Evolutionary conservation across 768 basidiomycete species (phyloP).

Genomic region (Wakefieldia striispora): DNA sequence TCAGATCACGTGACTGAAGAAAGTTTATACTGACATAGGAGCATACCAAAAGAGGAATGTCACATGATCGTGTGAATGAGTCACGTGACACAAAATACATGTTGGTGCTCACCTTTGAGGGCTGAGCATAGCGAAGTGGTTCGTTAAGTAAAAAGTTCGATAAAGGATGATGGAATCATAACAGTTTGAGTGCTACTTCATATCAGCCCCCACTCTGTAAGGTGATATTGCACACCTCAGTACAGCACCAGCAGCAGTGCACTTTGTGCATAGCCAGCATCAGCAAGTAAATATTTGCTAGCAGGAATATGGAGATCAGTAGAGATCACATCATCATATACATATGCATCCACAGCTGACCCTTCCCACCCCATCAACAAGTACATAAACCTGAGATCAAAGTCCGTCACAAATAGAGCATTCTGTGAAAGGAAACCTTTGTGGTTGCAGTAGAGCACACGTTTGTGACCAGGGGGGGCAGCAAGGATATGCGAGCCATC

Average conservation of each 20-base stretch:
- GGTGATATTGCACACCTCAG: slow-evolving; percentile 29
- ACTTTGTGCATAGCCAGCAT: background rate
- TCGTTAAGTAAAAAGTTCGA: no score
- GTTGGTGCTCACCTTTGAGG: no score
- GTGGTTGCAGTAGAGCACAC: slow-evolving; percentile 7
- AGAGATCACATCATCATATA: slow-evolving; percentile 18
- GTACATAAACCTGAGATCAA: slow-evolving; percentile 37
- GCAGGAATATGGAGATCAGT: background rate
- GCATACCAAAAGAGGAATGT: no score
- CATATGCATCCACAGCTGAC: slow-evolving; percentile 30
- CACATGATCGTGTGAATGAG: no score
- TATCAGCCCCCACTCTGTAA: slow-evolving; percentile 36
- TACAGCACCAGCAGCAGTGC: background rate
- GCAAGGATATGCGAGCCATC: background rate
- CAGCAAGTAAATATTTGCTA: background rate
- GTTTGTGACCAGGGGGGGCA: background rate
- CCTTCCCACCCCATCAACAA: slow-evolving; percentile 42
- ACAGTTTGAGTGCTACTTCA: no score
- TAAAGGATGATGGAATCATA: no score
- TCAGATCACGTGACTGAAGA: no score
- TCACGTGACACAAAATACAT: no score
- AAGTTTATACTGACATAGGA: no score
- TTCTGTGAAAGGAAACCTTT: slow-evolving; percentile 36
- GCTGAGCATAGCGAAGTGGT: no score
- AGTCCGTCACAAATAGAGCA: slow-evolving; percentile 34